These are phyloP conservation scores for Suillus hirtellus DNA, from an alignment of 768 basidiomycete species.

Conservation along the genomic window DNA sequence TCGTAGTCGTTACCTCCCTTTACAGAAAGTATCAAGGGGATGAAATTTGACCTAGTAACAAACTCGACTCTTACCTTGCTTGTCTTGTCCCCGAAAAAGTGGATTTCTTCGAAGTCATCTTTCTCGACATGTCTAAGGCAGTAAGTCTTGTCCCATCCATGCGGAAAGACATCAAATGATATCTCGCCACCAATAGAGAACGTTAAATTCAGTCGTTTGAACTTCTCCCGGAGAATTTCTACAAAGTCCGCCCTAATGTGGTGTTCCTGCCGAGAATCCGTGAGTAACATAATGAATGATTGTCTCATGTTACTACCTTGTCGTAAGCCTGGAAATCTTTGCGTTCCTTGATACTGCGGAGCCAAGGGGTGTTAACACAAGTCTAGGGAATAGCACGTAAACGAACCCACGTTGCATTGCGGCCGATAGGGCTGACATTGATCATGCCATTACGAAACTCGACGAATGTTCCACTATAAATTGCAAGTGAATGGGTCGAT, in stretches of 20 bases:
- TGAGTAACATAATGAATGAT: background rate
- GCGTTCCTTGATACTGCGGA: slow-evolving; percentile 76
- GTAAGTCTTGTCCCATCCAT: slow-evolving; percentile 97
- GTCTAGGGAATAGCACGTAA: background rate
- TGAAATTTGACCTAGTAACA: background rate
- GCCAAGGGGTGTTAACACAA: background rate
- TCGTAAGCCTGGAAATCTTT: slow-evolving; percentile 77
- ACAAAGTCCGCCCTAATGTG: slow-evolving; percentile 74
- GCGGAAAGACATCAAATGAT: slow-evolving; percentile 89
- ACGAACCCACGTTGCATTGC: slow-evolving; percentile 82
- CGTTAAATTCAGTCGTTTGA: slow-evolving; percentile 53
- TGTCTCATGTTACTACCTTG: slow-evolving; percentile 49
- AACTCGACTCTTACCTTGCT: slow-evolving; percentile 45
- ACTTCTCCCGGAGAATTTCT: slow-evolving; percentile 74
- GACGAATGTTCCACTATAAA: slow-evolving; percentile 84
- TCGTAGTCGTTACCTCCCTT: slow-evolving; percentile 97
- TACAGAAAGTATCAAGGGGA: slow-evolving; percentile 8
- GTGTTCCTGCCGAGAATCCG: slow-evolving; percentile 49
- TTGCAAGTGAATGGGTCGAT: slow-evolving; percentile 17
- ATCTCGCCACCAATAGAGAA: slow-evolving; percentile 95
- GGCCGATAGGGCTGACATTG: slow-evolving; percentile 94
- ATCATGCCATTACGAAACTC: slow-evolving; percentile 98
- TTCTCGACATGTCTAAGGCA: slow-evolving; percentile 78
- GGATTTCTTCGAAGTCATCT: slow-evolving; percentile 90
- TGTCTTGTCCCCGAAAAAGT: slow-evolving; percentile 98